Percentiles rank a stretch among this genome's conserved stretches.
These are phyloP conservation scores for Trichoderma orchidacearum DNA, from an alignment of 495 filamentous ascomycete species.

Conservation along the genomic window DNA sequence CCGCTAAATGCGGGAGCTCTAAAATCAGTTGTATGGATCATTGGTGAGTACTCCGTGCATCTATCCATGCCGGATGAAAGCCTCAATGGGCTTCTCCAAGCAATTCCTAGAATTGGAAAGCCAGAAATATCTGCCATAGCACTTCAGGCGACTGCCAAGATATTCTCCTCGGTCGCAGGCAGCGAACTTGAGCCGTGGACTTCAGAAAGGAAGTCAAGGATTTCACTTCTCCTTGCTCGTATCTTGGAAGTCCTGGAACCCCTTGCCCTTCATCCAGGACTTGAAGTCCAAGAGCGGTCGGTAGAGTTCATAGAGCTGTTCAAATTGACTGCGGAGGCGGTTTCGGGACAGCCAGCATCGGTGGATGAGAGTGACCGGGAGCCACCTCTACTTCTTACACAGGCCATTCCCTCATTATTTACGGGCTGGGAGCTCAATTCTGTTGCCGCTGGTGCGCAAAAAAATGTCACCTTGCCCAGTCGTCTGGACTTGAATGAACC, in stretches of 20 bases:
- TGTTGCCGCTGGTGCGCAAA: conserved; percentile 69
- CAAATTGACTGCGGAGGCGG: conserved; percentile 69
- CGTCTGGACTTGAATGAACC: conserved; percentile 60
- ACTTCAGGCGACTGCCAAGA: conserved; percentile 77
- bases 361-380: conserved; percentile 41
- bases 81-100: conserved; percentile 59
- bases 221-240: conserved; percentile 61
- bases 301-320: conserved; percentile 87
- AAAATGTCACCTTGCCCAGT: conserved; percentile 69
- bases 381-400: conserved; percentile 67
- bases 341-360: conserved; percentile 45
- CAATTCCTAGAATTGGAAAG: conserved; percentile 39
- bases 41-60: conserved; percentile 68
- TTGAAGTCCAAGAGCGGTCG: conserved; percentile 93
- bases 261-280: conserved; percentile 61
- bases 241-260: conserved; percentile 71
- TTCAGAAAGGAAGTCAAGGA: conserved; percentile 49
- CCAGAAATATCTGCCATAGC: conserved; percentile 56
- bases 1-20: conserved; percentile 43
- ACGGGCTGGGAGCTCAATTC: conserved; percentile 78
- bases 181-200: conserved; percentile 44
- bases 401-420: conserved; percentile 81
- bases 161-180: conserved; percentile 55
- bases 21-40: conserved; percentile 64
- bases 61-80: conserved; percentile 51